Base-by-base conservation (phyloP, 2,329 filamentous ascomycete species). In the Talaromyces rugulosus region DNA sequence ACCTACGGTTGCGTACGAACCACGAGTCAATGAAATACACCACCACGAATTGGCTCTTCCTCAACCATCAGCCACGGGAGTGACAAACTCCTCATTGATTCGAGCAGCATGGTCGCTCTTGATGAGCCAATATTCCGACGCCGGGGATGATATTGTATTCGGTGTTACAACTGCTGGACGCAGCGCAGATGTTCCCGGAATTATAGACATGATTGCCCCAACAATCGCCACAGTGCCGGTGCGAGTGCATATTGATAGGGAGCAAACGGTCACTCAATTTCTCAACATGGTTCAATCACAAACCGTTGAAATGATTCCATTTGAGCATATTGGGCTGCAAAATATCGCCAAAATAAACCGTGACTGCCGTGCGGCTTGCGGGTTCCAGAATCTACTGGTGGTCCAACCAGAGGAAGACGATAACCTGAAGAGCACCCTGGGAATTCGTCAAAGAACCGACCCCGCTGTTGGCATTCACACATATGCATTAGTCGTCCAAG, bases 321-420 rank as follows among this genome's bases (percentile, higher is more conserved):
- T 81, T 62, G 78, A 82, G 65, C 81, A 82, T 60, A 75, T 80
- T 66, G 80, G 81, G 7, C 74, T 82, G 66, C 81, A 82, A 63
- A 76, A 81, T 51, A 82, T 83, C 60, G 71, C 79, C 36, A 73
- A 73, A 62, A 71, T 75, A 55, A 76, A 73, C 65, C 66, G 64
- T 23, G 74, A 76, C 65, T 72, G 74, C 4, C 73, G 74, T 28
- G 67, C 73, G 53, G 74, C 74, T 16, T 75, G 72, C 28, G 72
- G 74, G 59, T 70, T 72, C 7, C 64, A 66, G 0, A 75, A 71
- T 0, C 74, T 75, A 4, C 58, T 78, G 18, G 75, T 78, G 42
- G 72, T 78, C 50, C 76, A 78, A 59, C 74, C 74, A 18, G 44
- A 50, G 44, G 44, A 50, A 23, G 44, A 50, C 16, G 44, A 50